These are phyloP conservation scores for Helicocarpus griseus DNA, from an alignment of 2,329 filamentous ascomycete genomes.

Conservation along the genomic window DNA sequence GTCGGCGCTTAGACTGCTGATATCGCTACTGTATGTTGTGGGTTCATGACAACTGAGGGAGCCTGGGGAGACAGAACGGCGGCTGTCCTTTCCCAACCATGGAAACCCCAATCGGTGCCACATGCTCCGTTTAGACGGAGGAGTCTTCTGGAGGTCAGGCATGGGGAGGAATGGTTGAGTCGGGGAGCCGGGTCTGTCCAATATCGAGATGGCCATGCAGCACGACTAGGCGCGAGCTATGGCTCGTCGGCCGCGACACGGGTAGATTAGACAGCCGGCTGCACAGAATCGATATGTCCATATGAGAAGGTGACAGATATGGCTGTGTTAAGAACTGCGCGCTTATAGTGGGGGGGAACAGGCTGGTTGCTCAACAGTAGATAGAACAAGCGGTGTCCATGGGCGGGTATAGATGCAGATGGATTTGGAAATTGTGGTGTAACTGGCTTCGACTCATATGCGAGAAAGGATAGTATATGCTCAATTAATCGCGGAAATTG, in stretches of 20 bases:
- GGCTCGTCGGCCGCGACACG: conserved; percentile 21
- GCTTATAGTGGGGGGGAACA: not conserved
- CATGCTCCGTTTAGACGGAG: conserved; percentile 33
- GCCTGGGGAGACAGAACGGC: conserved; percentile 20
- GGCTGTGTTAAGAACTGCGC: not conserved
- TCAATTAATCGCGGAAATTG: not conserved
- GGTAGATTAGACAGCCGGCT: conserved; percentile 26
- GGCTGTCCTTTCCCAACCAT: conserved; percentile 35
- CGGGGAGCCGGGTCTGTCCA: conserved; percentile 28
- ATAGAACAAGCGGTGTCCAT: conserved; percentile 1
- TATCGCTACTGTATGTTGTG: conserved; percentile 6
- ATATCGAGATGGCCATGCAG: conserved; percentile 35
- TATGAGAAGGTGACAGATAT: conserved; percentile 16
- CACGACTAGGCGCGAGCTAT: conserved; percentile 19
- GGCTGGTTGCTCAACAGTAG: not conserved
- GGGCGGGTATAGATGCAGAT: not conserved
- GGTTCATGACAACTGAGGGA: not conserved
- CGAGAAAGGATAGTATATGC: not conserved
- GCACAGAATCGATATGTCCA: conserved; percentile 26
- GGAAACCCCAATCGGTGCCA: conserved; percentile 36
- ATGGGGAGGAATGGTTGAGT: conserved; percentile 25
- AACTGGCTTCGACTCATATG: conserved; percentile 1
- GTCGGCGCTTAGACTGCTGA: not conserved
- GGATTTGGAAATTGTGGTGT: not conserved
- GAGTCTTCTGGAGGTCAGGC: conserved; percentile 24